A percentile compares a stretch with the other conserved stretches of the same genome.
These are phyloP conservation scores for Scutellaria baicalensis DNA, from an alignment of 257 asterid species.

Conservation along the genomic window DNA sequence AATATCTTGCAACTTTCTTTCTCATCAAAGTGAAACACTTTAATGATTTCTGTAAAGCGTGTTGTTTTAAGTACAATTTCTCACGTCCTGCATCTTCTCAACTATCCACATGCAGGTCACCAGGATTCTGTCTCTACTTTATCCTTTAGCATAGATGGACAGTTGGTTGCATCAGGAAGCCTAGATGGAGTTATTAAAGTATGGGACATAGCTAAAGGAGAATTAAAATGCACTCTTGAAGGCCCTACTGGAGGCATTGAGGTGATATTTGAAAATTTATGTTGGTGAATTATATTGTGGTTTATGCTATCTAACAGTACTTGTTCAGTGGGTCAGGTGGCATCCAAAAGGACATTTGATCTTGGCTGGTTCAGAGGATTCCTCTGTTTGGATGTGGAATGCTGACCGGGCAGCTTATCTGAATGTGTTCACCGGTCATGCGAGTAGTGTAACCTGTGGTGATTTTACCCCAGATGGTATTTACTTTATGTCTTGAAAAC, in stretches of 20 bases:
- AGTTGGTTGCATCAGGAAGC: slow-evolving; percentile 84
- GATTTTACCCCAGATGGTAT: slow-evolving; percentile 95
- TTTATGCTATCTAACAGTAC: slow-evolving; percentile 16
- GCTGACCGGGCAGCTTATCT: slow-evolving; percentile 62
- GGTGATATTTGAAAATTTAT: slow-evolving; percentile 34
- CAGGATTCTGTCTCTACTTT: slow-evolving; percentile 65
- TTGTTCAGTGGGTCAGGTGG: slow-evolving; percentile 88
- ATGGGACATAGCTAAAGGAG: slow-evolving; percentile 59
- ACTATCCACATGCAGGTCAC: slow-evolving; percentile 57
- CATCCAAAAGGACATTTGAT: slow-evolving; percentile 82
- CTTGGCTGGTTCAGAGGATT: slow-evolving; percentile 96
- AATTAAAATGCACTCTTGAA: slow-evolving; percentile 62
- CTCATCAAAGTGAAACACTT: background rate
- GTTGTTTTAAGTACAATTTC: background rate
- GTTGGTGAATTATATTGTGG: slow-evolving; percentile 11
- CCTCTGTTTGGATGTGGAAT: slow-evolving; percentile 84
- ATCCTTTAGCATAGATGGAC: slow-evolving; percentile 82
- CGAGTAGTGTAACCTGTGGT: slow-evolving; percentile 73
- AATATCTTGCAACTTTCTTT: background rate
- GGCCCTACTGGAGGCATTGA: slow-evolving; percentile 86
- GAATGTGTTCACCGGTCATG: slow-evolving; percentile 64
- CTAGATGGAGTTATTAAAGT: slow-evolving; percentile 73
- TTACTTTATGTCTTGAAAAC: background rate
- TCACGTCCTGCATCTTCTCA: slow-evolving; percentile 10
- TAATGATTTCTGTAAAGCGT: background rate